A percentile compares a stretch with the other conserved stretches of the same genome.
Evolutionary conservation across 345 rosid genomes (phyloP).

Genomic region (Jatropha curcas): DNA sequence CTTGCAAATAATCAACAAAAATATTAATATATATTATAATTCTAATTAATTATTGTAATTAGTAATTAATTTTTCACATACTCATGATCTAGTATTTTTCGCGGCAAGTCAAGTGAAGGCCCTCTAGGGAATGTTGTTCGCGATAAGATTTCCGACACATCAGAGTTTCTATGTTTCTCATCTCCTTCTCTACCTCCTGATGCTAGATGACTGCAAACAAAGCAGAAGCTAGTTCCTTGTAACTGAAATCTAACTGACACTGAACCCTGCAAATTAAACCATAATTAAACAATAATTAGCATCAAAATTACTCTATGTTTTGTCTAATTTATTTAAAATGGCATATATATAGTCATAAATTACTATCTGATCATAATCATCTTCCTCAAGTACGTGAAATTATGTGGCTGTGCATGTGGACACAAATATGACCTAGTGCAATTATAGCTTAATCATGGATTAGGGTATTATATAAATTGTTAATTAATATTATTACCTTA

Average conservation of each 20-base stretch:
- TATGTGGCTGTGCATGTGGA: not conserved
- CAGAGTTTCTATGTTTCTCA: slow-evolving; percentile 60
- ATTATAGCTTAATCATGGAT: too few relatives aligned
- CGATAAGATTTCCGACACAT: slow-evolving; percentile 56
- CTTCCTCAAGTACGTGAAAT: not conserved
- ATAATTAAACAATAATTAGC: not conserved
- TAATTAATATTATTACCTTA: slow-evolving; percentile 44
- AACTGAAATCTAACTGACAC: slow-evolving; percentile 70
- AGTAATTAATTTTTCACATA: slow-evolving; percentile 33
- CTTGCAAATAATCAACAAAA: slow-evolving; percentile 8
- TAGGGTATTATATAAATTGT: too few relatives aligned
- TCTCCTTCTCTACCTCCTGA: slow-evolving; percentile 84
- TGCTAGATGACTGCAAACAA: slow-evolving; percentile 76
- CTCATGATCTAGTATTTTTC: slow-evolving; percentile 75
- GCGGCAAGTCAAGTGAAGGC: slow-evolving; percentile 49
- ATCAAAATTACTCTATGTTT: too few relatives aligned
- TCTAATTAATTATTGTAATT: not conserved
- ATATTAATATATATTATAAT: not conserved
- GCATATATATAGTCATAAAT: too few relatives aligned
- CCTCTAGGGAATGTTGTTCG: slow-evolving; percentile 68
- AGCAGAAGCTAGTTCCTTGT: slow-evolving; percentile 79
- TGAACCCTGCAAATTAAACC: slow-evolving; percentile 53
- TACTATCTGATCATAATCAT: too few relatives aligned
- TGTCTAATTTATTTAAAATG: too few relatives aligned
- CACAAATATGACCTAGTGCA: not conserved